These are phyloP conservation scores for Urtica urens DNA, from an alignment of 306 rosid species.

Conservation along the genomic window DNA sequence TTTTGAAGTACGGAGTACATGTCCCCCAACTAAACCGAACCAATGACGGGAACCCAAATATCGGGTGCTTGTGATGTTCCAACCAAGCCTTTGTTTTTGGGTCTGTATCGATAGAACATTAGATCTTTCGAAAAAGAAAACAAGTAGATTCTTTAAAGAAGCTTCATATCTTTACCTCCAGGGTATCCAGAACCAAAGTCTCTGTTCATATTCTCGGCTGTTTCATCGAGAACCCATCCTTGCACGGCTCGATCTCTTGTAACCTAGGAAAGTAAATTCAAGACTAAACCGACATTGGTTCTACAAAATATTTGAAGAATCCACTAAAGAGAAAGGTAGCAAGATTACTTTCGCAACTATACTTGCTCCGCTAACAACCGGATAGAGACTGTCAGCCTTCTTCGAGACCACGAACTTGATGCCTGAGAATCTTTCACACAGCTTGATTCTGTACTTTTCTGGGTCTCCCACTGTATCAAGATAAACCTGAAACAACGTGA, in stretches of 20 bases:
- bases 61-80: slow-evolving; percentile 53
- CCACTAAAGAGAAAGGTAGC: neutral
- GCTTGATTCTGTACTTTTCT: slow-evolving; percentile 60
- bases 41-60: slow-evolving; percentile 87
- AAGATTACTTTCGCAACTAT: slow-evolving; percentile 76
- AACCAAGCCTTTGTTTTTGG: slow-evolving; percentile 85
- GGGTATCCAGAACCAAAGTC: slow-evolving; percentile 96
- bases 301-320: neutral
- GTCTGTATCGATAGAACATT: too few relatives aligned
- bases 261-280: slow-evolving; percentile 37
- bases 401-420: slow-evolving; percentile 86
- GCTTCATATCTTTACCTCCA: slow-evolving; percentile 84
- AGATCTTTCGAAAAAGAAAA: too few relatives aligned
- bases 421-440: slow-evolving; percentile 55
- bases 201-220: slow-evolving; percentile 59
- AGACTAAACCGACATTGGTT: neutral
- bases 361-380: slow-evolving; percentile 97
- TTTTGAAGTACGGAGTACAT: slow-evolving; percentile 66
- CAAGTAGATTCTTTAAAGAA: too few relatives aligned
- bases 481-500: slow-evolving; percentile 52
- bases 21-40: slow-evolving; percentile 98
- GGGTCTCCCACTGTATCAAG: slow-evolving; percentile 92
- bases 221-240: slow-evolving; percentile 83
- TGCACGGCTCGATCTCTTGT: slow-evolving; percentile 75
- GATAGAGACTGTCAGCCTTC: slow-evolving; percentile 97